These are phyloP conservation scores for Diophrys sp. DNA, from an alignment of 73 alveolate species.

Conservation along the genomic window DNA sequence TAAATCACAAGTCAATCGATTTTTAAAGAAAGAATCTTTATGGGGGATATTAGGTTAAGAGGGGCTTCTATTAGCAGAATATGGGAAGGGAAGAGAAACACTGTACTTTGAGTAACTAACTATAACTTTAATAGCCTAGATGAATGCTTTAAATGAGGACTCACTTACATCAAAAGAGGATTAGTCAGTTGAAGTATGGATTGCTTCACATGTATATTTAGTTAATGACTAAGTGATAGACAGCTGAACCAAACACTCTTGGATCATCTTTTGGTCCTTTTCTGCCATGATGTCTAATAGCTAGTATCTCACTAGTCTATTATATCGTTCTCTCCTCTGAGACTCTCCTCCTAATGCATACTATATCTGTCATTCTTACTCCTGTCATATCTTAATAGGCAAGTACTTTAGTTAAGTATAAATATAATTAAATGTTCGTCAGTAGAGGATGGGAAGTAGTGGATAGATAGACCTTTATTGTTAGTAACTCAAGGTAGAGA, in stretches of 20 bases:
- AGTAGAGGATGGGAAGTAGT: no score
- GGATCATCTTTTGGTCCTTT: conserved; percentile 74
- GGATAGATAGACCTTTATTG: no score
- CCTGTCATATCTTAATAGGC: conserved; percentile 34
- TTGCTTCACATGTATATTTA: conserved; percentile 35
- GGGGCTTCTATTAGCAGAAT: background rate
- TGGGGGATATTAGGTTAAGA: background rate
- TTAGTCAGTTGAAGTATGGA: conserved; percentile 45
- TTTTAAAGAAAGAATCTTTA: no score
- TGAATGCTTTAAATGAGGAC: conserved; percentile 37
- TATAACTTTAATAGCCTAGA: conserved; percentile 6
- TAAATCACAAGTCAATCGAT: no score
- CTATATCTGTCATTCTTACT: background rate
- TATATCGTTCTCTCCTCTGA: conserved; percentile 17
- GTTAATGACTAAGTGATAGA: conserved; percentile 36
- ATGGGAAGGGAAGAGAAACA: background rate
- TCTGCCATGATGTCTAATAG: conserved; percentile 58
- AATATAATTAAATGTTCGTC: no score
- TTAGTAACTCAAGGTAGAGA: no score
- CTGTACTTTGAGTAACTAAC: background rate
- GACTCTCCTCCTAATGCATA: conserved; percentile 28
- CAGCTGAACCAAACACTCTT: conserved; percentile 64
- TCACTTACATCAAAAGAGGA: conserved; percentile 58
- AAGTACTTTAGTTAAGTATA: no score
- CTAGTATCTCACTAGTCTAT: conserved; percentile 14